These are phyloP conservation scores for Cercospora sp. DNA, from an alignment of 2,329 filamentous ascomycete genomes.

Conservation along the genomic window DNA sequence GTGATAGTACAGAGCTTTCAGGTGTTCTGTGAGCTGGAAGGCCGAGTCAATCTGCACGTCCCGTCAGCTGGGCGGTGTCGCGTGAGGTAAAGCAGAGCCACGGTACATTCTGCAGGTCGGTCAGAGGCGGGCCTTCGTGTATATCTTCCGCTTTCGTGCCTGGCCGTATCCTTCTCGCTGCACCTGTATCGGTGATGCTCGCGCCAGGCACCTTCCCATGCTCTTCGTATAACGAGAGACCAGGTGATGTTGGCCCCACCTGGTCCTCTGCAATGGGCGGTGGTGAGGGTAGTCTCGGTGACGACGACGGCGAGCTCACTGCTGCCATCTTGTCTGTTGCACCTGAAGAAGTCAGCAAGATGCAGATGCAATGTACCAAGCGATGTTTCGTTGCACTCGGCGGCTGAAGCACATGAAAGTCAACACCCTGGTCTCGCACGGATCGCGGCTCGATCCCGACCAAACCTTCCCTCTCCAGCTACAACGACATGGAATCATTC, in stretches of 20 bases:
- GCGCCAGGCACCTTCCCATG: constrained; percentile 58
- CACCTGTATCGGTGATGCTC: constrained; percentile 68
- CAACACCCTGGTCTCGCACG: background rate
- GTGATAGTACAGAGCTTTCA: constrained; percentile 85
- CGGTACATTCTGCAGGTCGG: constrained; percentile 78
- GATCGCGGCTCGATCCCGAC: background rate
- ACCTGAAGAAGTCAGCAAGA: background rate
- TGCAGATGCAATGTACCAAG: background rate
- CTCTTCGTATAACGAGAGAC: constrained; percentile 60
- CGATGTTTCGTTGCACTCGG: constrained; percentile 3
- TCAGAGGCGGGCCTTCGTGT: constrained; percentile 83
- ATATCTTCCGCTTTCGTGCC: constrained; percentile 92
- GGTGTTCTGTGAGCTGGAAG: constrained; percentile 95
- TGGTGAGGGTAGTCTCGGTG: constrained; percentile 89
- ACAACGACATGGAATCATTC: background rate
- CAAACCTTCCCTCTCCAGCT: background rate
- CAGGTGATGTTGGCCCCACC: constrained; percentile 75
- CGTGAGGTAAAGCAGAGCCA: constrained; percentile 19
- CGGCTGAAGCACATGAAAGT: constrained; percentile 8
- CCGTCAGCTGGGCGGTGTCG: constrained; percentile 19
- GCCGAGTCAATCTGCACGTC: constrained; percentile 80
- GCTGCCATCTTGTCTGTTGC: constrained; percentile 28
- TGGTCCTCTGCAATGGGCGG: constrained; percentile 95
- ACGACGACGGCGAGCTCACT: constrained; percentile 63
- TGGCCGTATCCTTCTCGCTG: constrained; percentile 82